Percentiles rank a stretch among this genome's conserved stretches.
phyloP scores from a whole-genome alignment of 768 basidiomycete genomes.

The Xerocomus potaroensis region DNA sequence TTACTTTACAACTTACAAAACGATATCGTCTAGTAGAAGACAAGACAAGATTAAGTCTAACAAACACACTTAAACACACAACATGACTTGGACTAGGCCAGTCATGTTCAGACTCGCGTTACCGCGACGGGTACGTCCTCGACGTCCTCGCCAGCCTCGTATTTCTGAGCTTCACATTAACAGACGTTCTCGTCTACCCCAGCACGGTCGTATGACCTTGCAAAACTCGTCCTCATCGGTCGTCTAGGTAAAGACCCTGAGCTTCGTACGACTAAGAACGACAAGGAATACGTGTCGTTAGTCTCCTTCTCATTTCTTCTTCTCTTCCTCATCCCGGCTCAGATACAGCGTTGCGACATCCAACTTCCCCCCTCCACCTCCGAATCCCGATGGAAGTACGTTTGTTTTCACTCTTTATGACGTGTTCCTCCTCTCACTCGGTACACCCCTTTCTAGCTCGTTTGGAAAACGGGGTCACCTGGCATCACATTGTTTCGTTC shows the following conservation, averaged over 20 bases:
- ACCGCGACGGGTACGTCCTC: conserved; percentile 45
- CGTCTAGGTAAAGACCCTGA: conserved; percentile 70
- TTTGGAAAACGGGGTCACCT: conserved; percentile 52
- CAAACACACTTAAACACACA: conserved; percentile 24
- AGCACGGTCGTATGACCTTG: conserved; percentile 54
- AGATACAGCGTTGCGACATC: conserved; percentile 79
- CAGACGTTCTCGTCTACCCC: conserved; percentile 66
- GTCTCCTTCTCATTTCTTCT: conserved; percentile 21
- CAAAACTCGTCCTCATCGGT: conserved; percentile 77
- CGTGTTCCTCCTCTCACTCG: background rate
- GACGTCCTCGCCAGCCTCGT: background rate
- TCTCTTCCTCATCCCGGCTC: conserved; percentile 1
- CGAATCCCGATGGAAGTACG: conserved; percentile 59
- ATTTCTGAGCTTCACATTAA: background rate
- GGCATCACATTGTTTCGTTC: conserved; percentile 78
- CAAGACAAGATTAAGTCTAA: background rate
- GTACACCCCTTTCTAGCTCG: conserved; percentile 44
- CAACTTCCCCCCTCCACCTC: conserved; percentile 55
- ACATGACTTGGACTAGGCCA: background rate
- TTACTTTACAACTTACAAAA: too few relatives aligned
- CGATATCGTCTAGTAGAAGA: too few relatives aligned
- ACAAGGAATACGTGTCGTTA: conserved; percentile 76
- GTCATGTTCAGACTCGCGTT: conserved; percentile 49
- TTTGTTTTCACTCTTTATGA: conserved; percentile 23
- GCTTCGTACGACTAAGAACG: conserved; percentile 58